phyloP scores from a whole-genome alignment of 2,329 filamentous ascomycete species.

The Pseudovirgaria hyperparasitica region DNA sequence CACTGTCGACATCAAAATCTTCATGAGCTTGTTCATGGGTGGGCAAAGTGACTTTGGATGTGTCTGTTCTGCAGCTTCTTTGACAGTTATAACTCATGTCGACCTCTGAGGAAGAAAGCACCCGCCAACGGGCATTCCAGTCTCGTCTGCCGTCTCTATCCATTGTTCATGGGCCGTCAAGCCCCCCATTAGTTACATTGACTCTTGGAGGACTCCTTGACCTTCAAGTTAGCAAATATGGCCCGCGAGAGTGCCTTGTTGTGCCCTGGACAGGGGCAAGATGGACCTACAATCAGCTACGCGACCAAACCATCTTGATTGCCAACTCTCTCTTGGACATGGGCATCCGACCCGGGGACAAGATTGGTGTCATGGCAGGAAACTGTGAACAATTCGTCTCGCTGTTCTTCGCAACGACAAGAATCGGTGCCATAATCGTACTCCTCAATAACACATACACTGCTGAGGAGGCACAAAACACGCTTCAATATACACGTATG shows the following conservation, averaged over 20 bases:
- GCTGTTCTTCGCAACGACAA: conserved; percentile 58
- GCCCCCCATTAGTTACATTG: conserved; percentile 57
- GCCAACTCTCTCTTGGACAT: conserved; percentile 44
- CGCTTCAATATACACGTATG: conserved; percentile 55
- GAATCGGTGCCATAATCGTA: conserved; percentile 42
- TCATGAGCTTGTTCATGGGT: too few species aligned
- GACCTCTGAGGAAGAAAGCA: too few species aligned
- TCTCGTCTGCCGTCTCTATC: conserved; percentile 26
- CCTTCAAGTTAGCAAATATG: conserved; percentile 54
- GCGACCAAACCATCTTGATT: conserved; percentile 25
- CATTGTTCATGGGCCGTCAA: conserved; percentile 53
- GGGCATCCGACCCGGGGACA: conserved; percentile 55
- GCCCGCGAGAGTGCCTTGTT: conserved; percentile 54
- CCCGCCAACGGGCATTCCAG: too few species aligned
- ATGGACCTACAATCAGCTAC: conserved; percentile 47
- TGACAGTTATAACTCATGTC: too few species aligned
- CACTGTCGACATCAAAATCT: too few species aligned
- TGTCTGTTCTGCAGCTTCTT: too few species aligned
- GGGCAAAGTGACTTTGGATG: too few species aligned
- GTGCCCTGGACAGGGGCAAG: conserved; percentile 64
- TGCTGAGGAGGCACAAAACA: conserved; percentile 57
- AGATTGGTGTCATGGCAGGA: conserved; percentile 61
- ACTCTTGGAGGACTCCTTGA: conserved; percentile 62
- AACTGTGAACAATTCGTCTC: conserved; percentile 47
- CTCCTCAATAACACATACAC: conserved; percentile 79